Evolutionary conservation across 164 flowering plant species (phyloP).

Genomic region (Amborella trichopoda): DNA sequence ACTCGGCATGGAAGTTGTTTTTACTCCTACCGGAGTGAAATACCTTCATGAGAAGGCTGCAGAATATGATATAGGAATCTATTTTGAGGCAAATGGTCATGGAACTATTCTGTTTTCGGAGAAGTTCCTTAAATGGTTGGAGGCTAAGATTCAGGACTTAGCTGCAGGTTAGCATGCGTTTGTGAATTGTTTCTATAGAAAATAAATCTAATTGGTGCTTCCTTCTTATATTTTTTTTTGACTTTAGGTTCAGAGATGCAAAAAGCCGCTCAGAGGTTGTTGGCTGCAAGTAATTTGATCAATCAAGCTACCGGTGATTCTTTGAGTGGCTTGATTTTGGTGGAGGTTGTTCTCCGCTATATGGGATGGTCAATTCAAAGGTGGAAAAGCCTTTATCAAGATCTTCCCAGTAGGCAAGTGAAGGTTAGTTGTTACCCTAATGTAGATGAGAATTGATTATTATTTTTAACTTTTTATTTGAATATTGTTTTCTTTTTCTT

Average conservation of each 20-base stretch:
- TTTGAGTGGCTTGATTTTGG: slow-evolving; percentile 78
- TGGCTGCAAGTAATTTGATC: slow-evolving; percentile 68
- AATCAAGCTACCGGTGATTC: slow-evolving; percentile 98
- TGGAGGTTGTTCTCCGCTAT: slow-evolving; percentile 67
- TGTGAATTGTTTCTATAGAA: no score
- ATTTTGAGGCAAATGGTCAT: slow-evolving; percentile 99
- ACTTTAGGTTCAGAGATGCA: slow-evolving; percentile 55
- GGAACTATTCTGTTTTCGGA: slow-evolving; percentile 91
- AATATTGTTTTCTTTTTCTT: background rate
- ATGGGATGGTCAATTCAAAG: slow-evolving; percentile 64
- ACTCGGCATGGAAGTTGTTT: slow-evolving; percentile 56
- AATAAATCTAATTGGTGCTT: no score
- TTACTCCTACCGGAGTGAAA: slow-evolving; percentile 94
- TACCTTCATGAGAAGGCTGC: slow-evolving; percentile 83
- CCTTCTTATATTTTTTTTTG: slow-evolving; percentile 9
- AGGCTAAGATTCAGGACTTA: slow-evolving; percentile 34
- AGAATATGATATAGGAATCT: slow-evolving; percentile 84
- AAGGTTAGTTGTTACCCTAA: slow-evolving; percentile 38
- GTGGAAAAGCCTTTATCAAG: slow-evolving; percentile 82
- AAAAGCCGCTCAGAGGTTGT: slow-evolving; percentile 70
- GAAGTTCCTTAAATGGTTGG: slow-evolving; percentile 41
- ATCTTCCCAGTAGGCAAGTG: slow-evolving; percentile 90
- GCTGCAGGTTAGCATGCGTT: slow-evolving; percentile 39
- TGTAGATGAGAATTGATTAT: background rate
- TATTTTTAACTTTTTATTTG: background rate